A percentile compares a stretch with the other conserved stretches of the same genome.
phyloP scores from a whole-genome alignment of 345 rosid genomes.

The Aethionema arabicum region DNA sequence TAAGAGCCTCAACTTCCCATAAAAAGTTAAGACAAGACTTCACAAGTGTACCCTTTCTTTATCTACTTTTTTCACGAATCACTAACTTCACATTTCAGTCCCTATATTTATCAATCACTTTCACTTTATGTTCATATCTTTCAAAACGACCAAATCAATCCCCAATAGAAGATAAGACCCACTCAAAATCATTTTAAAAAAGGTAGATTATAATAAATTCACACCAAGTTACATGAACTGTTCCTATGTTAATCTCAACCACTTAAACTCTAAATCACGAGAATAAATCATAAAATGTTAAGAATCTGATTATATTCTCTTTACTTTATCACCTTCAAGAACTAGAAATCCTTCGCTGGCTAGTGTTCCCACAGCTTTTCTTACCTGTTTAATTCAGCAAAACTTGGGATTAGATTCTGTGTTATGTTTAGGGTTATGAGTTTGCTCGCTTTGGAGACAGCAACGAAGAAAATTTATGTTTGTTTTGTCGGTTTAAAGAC shows the following conservation, averaged over 20 bases:
- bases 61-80: slow-evolving; percentile 5
- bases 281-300: neutral
- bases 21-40: slow-evolving; percentile 8
- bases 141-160: no score
- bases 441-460: no score
- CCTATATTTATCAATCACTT: slow-evolving; percentile 2
- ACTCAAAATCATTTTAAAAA: no score
- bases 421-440: slow-evolving; percentile 25
- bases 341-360: slow-evolving; percentile 73
- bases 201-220: no score
- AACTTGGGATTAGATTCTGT: slow-evolving; percentile 23
- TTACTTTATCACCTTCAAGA: slow-evolving; percentile 69
- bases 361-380: slow-evolving; percentile 63
- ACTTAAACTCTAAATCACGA: neutral
- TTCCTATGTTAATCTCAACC: neutral
- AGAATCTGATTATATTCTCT: slow-evolving; percentile 49
- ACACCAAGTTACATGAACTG: no score
- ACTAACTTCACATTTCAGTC: slow-evolving; percentile 12
- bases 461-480: no score
- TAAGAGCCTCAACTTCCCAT: slow-evolving; percentile 26
- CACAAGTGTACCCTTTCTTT: slow-evolving; percentile 15
- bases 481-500: no score
- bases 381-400: slow-evolving; percentile 48
- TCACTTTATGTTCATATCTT: no score
- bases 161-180: no score